Conservation (phyloP, 768 basidiomycete genomes). For the Hortiboletus campestris region DNA sequence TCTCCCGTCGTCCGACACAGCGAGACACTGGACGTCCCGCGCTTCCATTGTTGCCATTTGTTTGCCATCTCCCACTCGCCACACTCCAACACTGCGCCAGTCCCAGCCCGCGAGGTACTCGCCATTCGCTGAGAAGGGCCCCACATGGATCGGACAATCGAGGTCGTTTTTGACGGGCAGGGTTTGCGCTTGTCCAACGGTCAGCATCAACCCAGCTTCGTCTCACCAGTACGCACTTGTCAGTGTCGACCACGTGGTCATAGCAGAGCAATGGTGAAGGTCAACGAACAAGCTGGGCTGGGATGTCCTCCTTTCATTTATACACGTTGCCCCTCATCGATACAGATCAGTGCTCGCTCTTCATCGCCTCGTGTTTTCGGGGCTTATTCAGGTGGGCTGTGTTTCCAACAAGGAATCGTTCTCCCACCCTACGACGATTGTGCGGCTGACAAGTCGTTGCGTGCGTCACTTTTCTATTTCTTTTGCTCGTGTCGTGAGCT, state of each 20-base stretch:
- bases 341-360: not conserved
- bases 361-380: too few relatives aligned
- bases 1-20: constrained; percentile 1
- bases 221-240: not conserved
- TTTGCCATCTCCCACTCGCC: not conserved
- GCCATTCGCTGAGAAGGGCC: not conserved
- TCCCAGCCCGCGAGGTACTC: not conserved
- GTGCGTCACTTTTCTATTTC: too few relatives aligned
- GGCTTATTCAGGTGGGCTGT: too few relatives aligned
- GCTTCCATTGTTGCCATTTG: not conserved
- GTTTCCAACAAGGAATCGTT: too few relatives aligned
- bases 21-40: not conserved
- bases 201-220: too few relatives aligned
- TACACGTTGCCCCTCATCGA: not conserved
- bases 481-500: too few relatives aligned
- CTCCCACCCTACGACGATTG: too few relatives aligned
- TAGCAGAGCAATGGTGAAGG: not conserved
- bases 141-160: too few relatives aligned
- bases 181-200: too few relatives aligned
- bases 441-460: too few relatives aligned
- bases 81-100: not conserved
- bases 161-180: too few relatives aligned
- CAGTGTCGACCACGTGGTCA: not conserved
- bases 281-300: not conserved
- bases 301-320: not conserved